phyloP scores from a whole-genome alignment of 257 asterid genomes.

The Asclepias syriaca region DNA sequence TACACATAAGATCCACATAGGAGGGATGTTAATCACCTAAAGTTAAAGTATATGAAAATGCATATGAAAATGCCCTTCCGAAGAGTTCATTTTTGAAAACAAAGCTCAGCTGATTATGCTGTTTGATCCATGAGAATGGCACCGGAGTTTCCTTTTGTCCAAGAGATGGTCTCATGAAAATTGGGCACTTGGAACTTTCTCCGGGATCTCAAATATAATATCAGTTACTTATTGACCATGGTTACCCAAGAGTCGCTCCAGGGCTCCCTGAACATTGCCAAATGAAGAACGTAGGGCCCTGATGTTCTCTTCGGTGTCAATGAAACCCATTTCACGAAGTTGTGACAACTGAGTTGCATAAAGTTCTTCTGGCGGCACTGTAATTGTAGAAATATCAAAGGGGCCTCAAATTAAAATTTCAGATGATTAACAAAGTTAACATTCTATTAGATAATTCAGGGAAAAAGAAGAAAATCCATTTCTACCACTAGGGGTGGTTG shows the following conservation, averaged over 20 bases:
- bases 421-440: neutral
- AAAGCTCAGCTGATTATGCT: neutral
- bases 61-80: neutral
- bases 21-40: neutral
- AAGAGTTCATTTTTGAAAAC: neutral
- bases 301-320: constrained; percentile 47
- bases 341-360: constrained; percentile 55
- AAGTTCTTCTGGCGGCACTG: constrained; percentile 55
- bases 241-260: constrained; percentile 53
- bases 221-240: constrained; percentile 26
- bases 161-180: neutral
- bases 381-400: neutral
- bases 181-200: neutral
- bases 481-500: constrained; percentile 36
- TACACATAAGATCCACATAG: neutral
- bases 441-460: neutral
- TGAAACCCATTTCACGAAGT: constrained; percentile 67
- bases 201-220: neutral
- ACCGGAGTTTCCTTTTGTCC: neutral
- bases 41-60: neutral
- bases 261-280: constrained; percentile 60
- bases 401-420: neutral
- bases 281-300: constrained; percentile 50
- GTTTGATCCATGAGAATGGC: neutral
- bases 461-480: neutral